Evolutionary conservation across 345 rosid species (phyloP).

Genomic region (Populus ilicifolia): DNA sequence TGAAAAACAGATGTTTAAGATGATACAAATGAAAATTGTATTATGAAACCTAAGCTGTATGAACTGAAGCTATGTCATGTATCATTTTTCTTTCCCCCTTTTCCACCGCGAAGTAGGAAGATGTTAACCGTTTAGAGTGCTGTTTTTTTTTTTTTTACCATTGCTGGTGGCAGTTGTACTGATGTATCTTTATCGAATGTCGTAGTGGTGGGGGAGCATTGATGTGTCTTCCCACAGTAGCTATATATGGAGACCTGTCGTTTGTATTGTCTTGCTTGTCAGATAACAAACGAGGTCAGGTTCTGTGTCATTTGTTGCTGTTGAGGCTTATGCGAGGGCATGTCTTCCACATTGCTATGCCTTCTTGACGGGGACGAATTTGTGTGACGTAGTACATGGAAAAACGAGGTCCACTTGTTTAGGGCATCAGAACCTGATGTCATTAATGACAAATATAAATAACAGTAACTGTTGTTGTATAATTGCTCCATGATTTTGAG

Average conservation of each 20-base stretch:
- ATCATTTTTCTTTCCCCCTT: slow-evolving; percentile 1
- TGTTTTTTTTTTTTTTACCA: neutral
- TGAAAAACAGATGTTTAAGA: slow-evolving; percentile 1
- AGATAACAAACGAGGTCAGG: neutral
- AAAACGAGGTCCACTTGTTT: neutral
- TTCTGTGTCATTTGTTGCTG: neutral
- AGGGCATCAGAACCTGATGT: neutral
- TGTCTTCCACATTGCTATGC: neutral
- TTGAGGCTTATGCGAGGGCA: neutral
- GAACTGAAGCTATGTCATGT: slow-evolving; percentile 10
- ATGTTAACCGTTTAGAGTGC: slow-evolving; percentile 13
- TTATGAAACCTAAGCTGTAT: slow-evolving; percentile 1
- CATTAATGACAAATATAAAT: no score
- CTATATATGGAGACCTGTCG: neutral
- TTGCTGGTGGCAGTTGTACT: slow-evolving; percentile 5
- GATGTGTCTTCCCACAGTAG: neutral
- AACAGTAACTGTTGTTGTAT: no score
- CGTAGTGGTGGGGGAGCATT: neutral
- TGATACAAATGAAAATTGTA: slow-evolving; percentile 6
- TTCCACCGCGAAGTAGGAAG: slow-evolving; percentile 2
- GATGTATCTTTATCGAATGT: neutral
- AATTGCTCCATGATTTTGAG: no score
- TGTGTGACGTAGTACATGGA: neutral
- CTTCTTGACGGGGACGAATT: neutral
- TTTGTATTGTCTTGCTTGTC: neutral